Base-by-base conservation (phyloP, 495 filamentous ascomycete genomes). In the Aspergillus coremiiformis region DNA sequence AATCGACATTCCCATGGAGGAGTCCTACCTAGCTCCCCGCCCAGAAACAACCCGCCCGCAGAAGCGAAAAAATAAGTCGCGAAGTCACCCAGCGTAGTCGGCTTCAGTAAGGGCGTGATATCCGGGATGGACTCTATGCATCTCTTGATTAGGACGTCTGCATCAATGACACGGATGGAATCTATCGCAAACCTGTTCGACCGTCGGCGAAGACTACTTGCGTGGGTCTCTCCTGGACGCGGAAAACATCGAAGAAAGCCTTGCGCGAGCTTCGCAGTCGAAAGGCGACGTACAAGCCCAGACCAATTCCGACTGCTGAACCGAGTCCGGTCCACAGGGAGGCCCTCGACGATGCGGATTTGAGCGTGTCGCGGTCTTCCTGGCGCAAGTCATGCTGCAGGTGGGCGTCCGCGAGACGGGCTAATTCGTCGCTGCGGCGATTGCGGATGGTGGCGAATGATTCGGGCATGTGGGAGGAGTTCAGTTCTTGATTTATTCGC, bases 41-140 rank as follows among this genome's bases (percentile, higher is more conserved):
- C 83, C 10, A 87, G 45, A 43, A 88, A 80, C 7, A 84, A 52
- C 0, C 84, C 83, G 33, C 81, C 83, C 1, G 73, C 52, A 12
- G 74, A 73, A 26, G 84, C 83, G 60, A 86, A 80, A 60, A 76
- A 69, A 55, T 84, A 85, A 0, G 84, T 80, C 11, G 79, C 79
- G 26, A 81, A 55, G 51, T 87, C 84, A 15, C 83, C 83, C 32
- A 79, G 60, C 0, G 68, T 65, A 3, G 77, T 79, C 0, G 84
- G 84, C 32, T 77, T 72, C 27, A 85, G 53, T 19, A 81, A 53
- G 0, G 71, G 71, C 4, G 80, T 79, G 20, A 85, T 65, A 56
- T 87, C 80, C 0, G 84, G 84, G 30, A 86, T 67, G 0, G 75
- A 48, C 56, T 86, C 84, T 85, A 56, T 42, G 32, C 8, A 12